Evolutionary conservation across 768 basidiomycete genomes (phyloP).

Genomic region (Vishniacozyma victoriae): DNA sequence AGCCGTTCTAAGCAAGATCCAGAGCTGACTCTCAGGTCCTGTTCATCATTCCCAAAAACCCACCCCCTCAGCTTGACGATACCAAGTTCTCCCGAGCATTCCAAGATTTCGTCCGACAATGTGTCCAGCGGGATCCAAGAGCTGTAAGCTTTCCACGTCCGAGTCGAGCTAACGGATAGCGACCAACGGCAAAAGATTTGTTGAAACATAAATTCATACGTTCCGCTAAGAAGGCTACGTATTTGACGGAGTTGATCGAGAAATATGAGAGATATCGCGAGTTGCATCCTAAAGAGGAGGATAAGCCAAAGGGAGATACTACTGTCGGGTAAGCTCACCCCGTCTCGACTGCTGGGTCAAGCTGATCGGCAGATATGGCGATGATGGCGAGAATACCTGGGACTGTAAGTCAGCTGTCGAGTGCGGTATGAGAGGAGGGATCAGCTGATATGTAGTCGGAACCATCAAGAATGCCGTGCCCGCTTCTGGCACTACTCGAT

Average conservation of each 20-base stretch:
- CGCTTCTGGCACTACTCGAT: too few relatives aligned
- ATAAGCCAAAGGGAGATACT: conserved; percentile 62
- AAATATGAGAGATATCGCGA: conserved; percentile 88
- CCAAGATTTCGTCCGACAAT: conserved; percentile 86
- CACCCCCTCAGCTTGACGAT: conserved; percentile 82
- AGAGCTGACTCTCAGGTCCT: conserved; percentile 59
- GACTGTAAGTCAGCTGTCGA: neutral
- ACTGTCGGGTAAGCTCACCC: too few relatives aligned
- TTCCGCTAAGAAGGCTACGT: conserved; percentile 89
- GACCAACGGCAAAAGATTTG: conserved; percentile 89
- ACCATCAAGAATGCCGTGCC: conserved; percentile 11
- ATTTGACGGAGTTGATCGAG: conserved; percentile 92
- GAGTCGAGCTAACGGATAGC: conserved; percentile 51
- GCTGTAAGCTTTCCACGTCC: conserved; percentile 56
- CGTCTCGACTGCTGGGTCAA: too few relatives aligned
- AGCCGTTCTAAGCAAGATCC: neutral
- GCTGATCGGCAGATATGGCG: too few relatives aligned
- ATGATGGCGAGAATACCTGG: conserved; percentile 9
- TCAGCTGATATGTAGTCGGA: too few relatives aligned
- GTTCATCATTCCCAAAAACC: conserved; percentile 96
- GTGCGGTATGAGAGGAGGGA: too few relatives aligned
- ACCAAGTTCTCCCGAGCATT: conserved; percentile 82
- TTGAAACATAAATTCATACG: conserved; percentile 94
- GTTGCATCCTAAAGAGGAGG: conserved; percentile 85
- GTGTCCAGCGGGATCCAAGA: conserved; percentile 87